Percentiles rank a stretch among this genome's conserved stretches.
phyloP scores from a whole-genome alignment of 2,329 filamentous ascomycete species.

The Colletotrichum euphorbiae region DNA sequence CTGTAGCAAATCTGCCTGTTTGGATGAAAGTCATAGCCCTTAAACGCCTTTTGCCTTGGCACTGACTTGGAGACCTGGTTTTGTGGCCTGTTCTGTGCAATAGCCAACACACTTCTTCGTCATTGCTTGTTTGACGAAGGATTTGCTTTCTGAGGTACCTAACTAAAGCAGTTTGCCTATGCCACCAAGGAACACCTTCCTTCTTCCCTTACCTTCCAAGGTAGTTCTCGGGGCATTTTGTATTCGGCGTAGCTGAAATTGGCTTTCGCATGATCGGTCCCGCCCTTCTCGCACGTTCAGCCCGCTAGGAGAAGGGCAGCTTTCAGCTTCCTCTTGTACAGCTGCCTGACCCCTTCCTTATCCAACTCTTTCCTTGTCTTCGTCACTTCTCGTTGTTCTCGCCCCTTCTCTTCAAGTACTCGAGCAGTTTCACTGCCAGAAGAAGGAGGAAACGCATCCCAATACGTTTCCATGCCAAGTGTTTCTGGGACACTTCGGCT shows the following conservation, averaged over 20 bases:
- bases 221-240: constrained; percentile 5
- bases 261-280: neutral
- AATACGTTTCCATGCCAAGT: too few species aligned
- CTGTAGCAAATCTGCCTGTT: constrained; percentile 9
- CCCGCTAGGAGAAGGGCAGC: too few species aligned
- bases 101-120: constrained; percentile 17
- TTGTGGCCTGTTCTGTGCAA: constrained; percentile 4
- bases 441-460: too few species aligned
- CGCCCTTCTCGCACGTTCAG: too few species aligned
- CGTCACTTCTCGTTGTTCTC: too few species aligned
- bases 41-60: constrained; percentile 21
- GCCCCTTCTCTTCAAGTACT: too few species aligned
- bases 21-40: constrained; percentile 34
- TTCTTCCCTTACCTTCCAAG: neutral
- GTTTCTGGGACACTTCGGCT: neutral
- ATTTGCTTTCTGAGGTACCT: neutral
- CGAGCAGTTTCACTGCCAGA: too few species aligned
- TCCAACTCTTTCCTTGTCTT: too few species aligned
- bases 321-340: too few species aligned
- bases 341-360: too few species aligned
- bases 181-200: neutral
- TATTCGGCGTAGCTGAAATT: constrained; percentile 3
- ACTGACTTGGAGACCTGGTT: constrained; percentile 19
- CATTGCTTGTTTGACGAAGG: constrained; percentile 24
- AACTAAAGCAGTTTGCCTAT: neutral